These are phyloP conservation scores for Pelargonium fulgidum DNA, from an alignment of 441 rosid species.

Conservation along the genomic window DNA sequence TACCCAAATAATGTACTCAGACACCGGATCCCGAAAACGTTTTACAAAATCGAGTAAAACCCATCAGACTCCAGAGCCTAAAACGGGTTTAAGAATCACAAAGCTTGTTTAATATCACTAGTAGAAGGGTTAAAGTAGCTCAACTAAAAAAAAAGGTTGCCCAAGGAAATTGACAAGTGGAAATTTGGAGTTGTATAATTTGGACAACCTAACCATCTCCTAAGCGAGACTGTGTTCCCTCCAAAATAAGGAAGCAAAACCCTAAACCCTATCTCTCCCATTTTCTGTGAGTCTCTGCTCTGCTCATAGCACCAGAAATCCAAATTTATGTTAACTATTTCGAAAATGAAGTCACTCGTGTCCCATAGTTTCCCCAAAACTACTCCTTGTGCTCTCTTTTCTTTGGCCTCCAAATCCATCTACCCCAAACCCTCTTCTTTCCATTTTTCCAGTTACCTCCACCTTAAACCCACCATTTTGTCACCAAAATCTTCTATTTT, in stretches of 20 bases:
- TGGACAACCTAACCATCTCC: too few relatives aligned
- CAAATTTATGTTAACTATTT: slow-evolving; percentile 25
- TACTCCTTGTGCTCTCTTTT: slow-evolving; percentile 16
- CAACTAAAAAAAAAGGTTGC: too few relatives aligned
- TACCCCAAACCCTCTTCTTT: slow-evolving; percentile 12
- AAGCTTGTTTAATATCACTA: too few relatives aligned
- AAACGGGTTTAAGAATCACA: too few relatives aligned
- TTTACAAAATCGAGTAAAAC: too few relatives aligned
- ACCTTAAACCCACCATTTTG: slow-evolving; percentile 15
- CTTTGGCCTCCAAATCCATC: slow-evolving; percentile 22
- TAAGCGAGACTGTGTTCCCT: neutral
- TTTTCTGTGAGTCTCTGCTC: neutral
- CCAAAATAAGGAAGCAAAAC: slow-evolving; percentile 9
- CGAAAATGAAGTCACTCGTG: slow-evolving; percentile 35
- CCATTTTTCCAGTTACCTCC: slow-evolving; percentile 16
- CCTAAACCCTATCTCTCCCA: slow-evolving; percentile 11
- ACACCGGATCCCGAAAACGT: too few relatives aligned
- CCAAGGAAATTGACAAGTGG: too few relatives aligned
- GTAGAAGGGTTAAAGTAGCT: too few relatives aligned
- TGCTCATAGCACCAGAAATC: neutral
- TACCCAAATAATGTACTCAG: too few relatives aligned
- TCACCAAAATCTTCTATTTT: slow-evolving; percentile 18
- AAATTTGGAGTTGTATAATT: too few relatives aligned
- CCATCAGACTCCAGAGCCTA: too few relatives aligned
- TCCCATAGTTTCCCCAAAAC: slow-evolving; percentile 29